These are phyloP conservation scores for Collybia sordida DNA, from an alignment of 768 basidiomycete species.

Conservation along the genomic window DNA sequence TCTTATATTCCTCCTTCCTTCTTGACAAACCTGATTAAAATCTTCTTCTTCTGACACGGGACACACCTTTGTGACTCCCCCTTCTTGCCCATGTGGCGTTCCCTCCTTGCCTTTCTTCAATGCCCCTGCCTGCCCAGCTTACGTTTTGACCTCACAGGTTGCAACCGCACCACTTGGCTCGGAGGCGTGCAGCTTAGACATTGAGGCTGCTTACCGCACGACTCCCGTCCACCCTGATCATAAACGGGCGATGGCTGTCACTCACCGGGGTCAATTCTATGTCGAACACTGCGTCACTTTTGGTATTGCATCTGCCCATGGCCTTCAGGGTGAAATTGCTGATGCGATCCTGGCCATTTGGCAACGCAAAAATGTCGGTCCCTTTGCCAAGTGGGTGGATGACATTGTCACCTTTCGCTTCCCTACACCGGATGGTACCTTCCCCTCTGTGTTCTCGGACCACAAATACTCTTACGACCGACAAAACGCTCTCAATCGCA, in stretches of 20 bases:
- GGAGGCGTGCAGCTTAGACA: slow-evolving; percentile 26
- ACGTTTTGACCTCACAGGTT: slow-evolving; percentile 10
- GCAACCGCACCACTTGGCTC: slow-evolving; percentile 25
- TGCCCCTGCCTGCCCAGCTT: too few species aligned
- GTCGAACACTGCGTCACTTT: slow-evolving; percentile 18
- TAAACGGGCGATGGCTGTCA: slow-evolving; percentile 17
- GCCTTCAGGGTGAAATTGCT: slow-evolving; percentile 21
- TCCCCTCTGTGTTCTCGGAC: not conserved
- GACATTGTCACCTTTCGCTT: slow-evolving; percentile 22
- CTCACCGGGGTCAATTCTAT: slow-evolving; percentile 14
- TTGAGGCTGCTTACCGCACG: slow-evolving; percentile 24
- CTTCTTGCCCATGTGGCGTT: too few species aligned
- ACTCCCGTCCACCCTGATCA: slow-evolving; percentile 24
- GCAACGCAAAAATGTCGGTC: slow-evolving; percentile 9
- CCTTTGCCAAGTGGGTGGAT: slow-evolving; percentile 25
- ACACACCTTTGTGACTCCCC: too few species aligned
- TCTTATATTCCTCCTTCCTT: not conserved
- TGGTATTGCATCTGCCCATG: slow-evolving; percentile 17
- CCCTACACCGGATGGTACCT: slow-evolving; percentile 4
- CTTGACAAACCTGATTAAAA: not conserved
- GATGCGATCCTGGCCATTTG: slow-evolving; percentile 22
- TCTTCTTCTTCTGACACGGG: too few species aligned
- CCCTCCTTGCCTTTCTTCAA: too few species aligned
- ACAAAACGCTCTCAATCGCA: slow-evolving; percentile 6
- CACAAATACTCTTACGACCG: slow-evolving; percentile 8